phyloP scores from a whole-genome alignment of 352 stramenopile species.

The Pythium graminicola region DNA sequence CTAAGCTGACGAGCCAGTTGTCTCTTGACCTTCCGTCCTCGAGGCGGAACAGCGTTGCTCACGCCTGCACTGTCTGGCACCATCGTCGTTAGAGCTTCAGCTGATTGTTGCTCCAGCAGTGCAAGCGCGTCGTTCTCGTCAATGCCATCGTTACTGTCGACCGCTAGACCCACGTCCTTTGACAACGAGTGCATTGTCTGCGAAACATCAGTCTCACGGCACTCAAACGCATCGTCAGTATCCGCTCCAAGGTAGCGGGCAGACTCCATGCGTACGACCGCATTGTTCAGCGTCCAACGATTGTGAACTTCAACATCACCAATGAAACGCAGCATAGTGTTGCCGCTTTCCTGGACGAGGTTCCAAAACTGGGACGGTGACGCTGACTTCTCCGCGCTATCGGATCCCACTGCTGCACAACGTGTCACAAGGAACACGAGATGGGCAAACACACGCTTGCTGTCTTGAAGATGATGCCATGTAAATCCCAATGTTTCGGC shows the following conservation, averaged over 20 bases:
- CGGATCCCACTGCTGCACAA: conserved; percentile 28
- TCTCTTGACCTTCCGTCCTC: conserved; percentile 1
- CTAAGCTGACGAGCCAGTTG: conserved; percentile 13
- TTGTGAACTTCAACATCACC: conserved; percentile 57
- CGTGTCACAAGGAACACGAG: conserved; percentile 55
- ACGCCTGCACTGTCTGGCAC: no score
- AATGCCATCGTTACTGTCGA: conserved; percentile 24
- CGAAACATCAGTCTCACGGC: not conserved
- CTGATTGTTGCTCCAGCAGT: conserved; percentile 50
- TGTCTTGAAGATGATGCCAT: conserved; percentile 44
- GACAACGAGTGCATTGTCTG: not conserved
- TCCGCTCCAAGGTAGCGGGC: conserved; percentile 33
- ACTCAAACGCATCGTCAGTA: conserved; percentile 10
- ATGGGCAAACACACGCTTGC: conserved; percentile 49
- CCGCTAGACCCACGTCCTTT: not conserved
- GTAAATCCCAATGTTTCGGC: conserved; percentile 43
- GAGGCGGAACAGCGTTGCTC: no score
- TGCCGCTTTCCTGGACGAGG: no score
- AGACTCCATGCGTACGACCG: conserved; percentile 53
- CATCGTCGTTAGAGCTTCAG: conserved; percentile 16
- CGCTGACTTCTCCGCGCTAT: not conserved
- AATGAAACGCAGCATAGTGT: conserved; percentile 42
- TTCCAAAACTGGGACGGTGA: conserved; percentile 58
- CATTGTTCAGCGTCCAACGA: conserved; percentile 48
- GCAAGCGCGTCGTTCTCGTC: conserved; percentile 58